A percentile compares a stretch with the other conserved stretches of the same genome.
These are phyloP conservation scores for Colletotrichum eleusines DNA, from an alignment of 2,329 filamentous ascomycete species.

Conservation along the genomic window DNA sequence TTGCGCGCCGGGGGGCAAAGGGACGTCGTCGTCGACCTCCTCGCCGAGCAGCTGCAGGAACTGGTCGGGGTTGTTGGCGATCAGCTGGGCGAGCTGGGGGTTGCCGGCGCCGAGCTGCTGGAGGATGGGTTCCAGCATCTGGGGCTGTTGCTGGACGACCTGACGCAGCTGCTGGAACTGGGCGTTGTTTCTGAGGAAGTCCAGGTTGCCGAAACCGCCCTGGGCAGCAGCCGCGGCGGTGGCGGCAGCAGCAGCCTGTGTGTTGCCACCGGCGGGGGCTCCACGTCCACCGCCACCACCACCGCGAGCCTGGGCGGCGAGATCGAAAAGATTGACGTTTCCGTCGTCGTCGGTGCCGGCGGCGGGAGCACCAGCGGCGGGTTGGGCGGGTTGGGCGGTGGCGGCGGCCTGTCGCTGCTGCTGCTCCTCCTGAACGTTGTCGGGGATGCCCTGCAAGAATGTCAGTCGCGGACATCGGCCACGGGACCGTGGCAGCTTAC, in stretches of 20 bases:
- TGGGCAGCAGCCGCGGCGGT: constrained; percentile 65
- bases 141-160: constrained; percentile 95
- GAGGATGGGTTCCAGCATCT: constrained; percentile 98
- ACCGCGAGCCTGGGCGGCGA: constrained; percentile 78
- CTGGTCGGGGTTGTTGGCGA: constrained; percentile 90
- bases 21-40: constrained; percentile 85
- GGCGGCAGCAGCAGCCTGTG: constrained; percentile 55
- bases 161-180: constrained; percentile 98
- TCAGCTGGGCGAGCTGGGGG: constrained; percentile 92
- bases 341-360: constrained; percentile 67
- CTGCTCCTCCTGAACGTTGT: constrained; percentile 81
- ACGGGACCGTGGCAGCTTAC: constrained; percentile 62
- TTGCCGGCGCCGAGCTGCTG: constrained; percentile 97
- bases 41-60: constrained; percentile 93
- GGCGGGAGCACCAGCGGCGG: constrained; percentile 53
- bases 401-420: constrained; percentile 60
- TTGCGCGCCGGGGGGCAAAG: constrained; percentile 88
- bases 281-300: constrained; percentile 54
- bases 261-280: constrained; percentile 55
- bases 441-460: constrained; percentile 82
- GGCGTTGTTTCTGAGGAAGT: constrained; percentile 93
- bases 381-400: constrained; percentile 54
- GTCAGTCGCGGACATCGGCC: constrained; percentile 7
- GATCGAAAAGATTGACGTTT: constrained; percentile 90
- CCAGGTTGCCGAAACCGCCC: constrained; percentile 79